These are phyloP conservation scores for Arabis alpina DNA, from an alignment of 345 rosid genomes.

Conservation along the genomic window DNA sequence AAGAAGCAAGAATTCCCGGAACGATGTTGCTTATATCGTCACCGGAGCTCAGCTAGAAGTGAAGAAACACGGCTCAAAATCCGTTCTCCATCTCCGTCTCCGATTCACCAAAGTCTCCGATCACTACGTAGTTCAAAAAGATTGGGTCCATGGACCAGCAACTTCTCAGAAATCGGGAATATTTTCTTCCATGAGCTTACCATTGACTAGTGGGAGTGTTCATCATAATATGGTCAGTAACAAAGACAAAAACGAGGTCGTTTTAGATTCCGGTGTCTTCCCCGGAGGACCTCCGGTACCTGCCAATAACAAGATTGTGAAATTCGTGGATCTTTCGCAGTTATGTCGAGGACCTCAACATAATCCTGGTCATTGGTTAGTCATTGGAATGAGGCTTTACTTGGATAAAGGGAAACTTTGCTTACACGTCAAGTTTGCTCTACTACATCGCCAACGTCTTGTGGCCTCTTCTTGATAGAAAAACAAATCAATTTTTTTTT, in stretches of 20 bases:
- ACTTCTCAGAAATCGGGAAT: conserved; percentile 72
- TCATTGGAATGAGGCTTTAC: conserved; percentile 75
- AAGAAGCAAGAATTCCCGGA: conserved; percentile 10
- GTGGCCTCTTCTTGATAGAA: conserved; percentile 13
- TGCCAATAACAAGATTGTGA: conserved; percentile 68
- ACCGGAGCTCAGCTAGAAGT: conserved; percentile 89
- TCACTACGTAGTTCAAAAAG: conserved; percentile 50
- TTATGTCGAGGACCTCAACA: conserved; percentile 78
- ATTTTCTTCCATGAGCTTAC: conserved; percentile 68
- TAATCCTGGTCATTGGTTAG: conserved; percentile 93
- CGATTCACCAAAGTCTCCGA: conserved; percentile 62
- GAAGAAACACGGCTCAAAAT: conserved; percentile 64
- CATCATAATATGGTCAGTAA: conserved; percentile 41
- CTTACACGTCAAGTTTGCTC: conserved; percentile 77
- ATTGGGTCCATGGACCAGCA: conserved; percentile 63
- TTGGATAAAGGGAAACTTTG: conserved; percentile 79
- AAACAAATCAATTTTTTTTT: not conserved
- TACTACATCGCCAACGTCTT: conserved; percentile 50
- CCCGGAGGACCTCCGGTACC: conserved; percentile 92
- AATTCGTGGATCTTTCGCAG: conserved; percentile 75
- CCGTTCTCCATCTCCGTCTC: conserved; percentile 78
- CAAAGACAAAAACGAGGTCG: conserved; percentile 46
- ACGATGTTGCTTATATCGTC: conserved; percentile 66
- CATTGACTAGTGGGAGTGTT: conserved; percentile 51
- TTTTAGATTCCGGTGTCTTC: conserved; percentile 77